Conservation (phyloP, 2,329 filamentous ascomycete species). For the Hypoxylon sp. region DNA sequence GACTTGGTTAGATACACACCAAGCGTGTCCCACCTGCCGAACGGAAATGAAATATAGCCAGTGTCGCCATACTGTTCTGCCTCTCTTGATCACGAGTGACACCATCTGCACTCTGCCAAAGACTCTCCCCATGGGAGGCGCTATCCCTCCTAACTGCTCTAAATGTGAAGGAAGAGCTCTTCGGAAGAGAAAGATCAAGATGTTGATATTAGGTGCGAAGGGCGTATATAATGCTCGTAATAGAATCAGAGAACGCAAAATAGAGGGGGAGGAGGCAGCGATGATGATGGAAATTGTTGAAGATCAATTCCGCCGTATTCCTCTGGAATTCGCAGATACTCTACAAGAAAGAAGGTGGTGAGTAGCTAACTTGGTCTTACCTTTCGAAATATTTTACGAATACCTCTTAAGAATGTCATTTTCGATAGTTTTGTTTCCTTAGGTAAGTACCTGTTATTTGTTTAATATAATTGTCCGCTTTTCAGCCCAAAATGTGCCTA, state of each 20-base stretch:
- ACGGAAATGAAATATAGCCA: conserved; percentile 47
- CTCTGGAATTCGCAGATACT: neutral
- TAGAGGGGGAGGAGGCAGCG: neutral
- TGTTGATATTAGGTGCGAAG: conserved; percentile 27
- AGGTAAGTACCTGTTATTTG: too few species aligned
- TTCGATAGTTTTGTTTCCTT: too few species aligned
- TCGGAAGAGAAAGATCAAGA: conserved; percentile 19
- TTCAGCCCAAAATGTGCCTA: too few species aligned
- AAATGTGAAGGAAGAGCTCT: conserved; percentile 34
- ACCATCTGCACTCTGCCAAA: conserved; percentile 55
- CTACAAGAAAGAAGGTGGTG: conserved; percentile 1
- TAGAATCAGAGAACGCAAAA: neutral
- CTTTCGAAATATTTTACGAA: too few species aligned
- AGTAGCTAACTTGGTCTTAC: too few species aligned
- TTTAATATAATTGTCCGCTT: too few species aligned
- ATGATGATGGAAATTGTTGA: neutral
- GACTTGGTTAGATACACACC: conserved; percentile 48
- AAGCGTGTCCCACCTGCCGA: conserved; percentile 57
- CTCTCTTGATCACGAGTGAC: conserved; percentile 50
- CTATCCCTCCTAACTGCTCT: conserved; percentile 43
- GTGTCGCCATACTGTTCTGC: conserved; percentile 53
- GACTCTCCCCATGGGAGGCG: conserved; percentile 54
- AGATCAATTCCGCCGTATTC: neutral
- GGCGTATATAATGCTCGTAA: neutral
- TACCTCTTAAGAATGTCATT: too few species aligned